phyloP scores from a whole-genome alignment of 1,284 basidiomycete species.

The Sporisorium graminicola region DNA sequence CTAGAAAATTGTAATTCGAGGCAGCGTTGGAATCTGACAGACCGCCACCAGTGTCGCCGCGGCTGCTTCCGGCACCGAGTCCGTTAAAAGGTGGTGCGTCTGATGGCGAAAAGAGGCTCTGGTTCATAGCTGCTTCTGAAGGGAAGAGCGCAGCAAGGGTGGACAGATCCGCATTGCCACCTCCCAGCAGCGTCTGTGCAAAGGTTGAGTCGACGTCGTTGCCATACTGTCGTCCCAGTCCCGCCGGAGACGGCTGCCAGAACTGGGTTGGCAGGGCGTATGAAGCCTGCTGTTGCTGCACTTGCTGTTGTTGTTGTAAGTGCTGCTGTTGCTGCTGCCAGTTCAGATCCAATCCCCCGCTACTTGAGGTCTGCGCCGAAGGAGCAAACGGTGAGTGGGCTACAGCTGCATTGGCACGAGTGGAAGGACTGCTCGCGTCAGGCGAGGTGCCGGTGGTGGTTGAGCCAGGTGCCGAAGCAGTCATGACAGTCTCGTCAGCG shows the following conservation, averaged over 20 bases:
- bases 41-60: neutral
- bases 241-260: slow-evolving; percentile 19
- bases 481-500: neutral
- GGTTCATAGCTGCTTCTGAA: slow-evolving; percentile 15
- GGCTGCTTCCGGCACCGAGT: neutral
- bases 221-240: slow-evolving; percentile 1
- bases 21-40: neutral
- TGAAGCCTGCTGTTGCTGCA: slow-evolving; percentile 10
- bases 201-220: slow-evolving; percentile 37
- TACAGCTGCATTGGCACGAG: neutral
- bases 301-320: slow-evolving; percentile 26
- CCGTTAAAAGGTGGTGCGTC: slow-evolving; percentile 12
- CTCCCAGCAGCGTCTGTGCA: slow-evolving; percentile 41
- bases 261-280: slow-evolving; percentile 25
- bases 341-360: neutral
- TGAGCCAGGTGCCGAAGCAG: neutral
- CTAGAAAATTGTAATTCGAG: slow-evolving; percentile 3
- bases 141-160: slow-evolving; percentile 27
- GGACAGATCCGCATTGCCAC: slow-evolving; percentile 19
- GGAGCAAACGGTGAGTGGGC: neutral
- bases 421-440: slow-evolving; percentile 19
- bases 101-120: slow-evolving; percentile 14
- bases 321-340: slow-evolving; percentile 34
- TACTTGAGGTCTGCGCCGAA: slow-evolving; percentile 9
- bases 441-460: slow-evolving; percentile 14